Conservation (phyloP, 1,284 basidiomycete species). For the Marasmius sp. region DNA sequence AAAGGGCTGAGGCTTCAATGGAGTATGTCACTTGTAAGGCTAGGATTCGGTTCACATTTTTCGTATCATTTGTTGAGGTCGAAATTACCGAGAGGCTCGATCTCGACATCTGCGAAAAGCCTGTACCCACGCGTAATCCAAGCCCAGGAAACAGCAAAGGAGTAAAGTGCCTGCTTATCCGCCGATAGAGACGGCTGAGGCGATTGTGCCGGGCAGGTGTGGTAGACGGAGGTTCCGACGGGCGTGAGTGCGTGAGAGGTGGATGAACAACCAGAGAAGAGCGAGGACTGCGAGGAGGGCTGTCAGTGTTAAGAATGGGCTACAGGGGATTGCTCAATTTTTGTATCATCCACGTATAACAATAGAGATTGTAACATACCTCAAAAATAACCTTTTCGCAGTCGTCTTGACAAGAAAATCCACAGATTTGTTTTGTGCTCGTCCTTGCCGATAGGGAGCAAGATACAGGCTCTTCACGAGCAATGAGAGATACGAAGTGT, state of each 20-base stretch:
- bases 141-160: too few species aligned
- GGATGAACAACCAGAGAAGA: slow-evolving; percentile 39
- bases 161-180: slow-evolving; percentile 48
- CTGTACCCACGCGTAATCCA: too few species aligned
- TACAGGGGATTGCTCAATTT: slow-evolving; percentile 17
- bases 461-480: slow-evolving; percentile 53
- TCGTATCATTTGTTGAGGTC: too few species aligned
- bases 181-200: slow-evolving; percentile 52
- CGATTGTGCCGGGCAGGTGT: slow-evolving; percentile 52
- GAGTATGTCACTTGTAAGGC: too few species aligned
- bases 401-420: slow-evolving; percentile 40
- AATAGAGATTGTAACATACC: slow-evolving; percentile 24
- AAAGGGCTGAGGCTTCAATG: too few species aligned
- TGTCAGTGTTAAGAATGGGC: slow-evolving; percentile 41
- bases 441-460: slow-evolving; percentile 25
- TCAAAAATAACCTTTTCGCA: slow-evolving; percentile 45
- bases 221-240: slow-evolving; percentile 41
- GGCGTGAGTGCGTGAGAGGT: slow-evolving; percentile 42
- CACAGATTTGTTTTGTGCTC: slow-evolving; percentile 21
- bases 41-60: too few species aligned
- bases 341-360: not conserved
- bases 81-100: too few species aligned
- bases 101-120: too few species aligned
- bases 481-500: slow-evolving; percentile 49
- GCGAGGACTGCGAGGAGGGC: slow-evolving; percentile 43